phyloP scores from a whole-genome alignment of 1,139 yeast species.

The Sugiyamaella neomexicana region DNA sequence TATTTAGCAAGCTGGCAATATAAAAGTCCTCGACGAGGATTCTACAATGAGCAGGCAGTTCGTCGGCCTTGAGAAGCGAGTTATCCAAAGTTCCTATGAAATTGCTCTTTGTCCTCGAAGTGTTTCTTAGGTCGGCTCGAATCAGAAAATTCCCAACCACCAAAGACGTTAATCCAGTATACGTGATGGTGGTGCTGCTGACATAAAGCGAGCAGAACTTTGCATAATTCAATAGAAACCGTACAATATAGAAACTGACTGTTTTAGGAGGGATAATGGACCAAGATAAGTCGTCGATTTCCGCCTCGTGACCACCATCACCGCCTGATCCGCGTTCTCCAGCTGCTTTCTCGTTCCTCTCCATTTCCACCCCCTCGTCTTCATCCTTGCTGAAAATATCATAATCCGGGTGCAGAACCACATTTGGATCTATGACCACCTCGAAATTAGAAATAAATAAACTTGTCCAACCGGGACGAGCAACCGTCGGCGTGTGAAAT shows the following conservation, averaged over 20 bases:
- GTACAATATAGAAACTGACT: slow-evolving; percentile 27
- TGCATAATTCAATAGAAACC: slow-evolving; percentile 34
- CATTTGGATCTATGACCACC: slow-evolving; percentile 35
- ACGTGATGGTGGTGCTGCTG: slow-evolving; percentile 32
- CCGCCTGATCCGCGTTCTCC: background rate
- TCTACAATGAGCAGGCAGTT: slow-evolving; percentile 35
- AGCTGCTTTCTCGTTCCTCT: background rate
- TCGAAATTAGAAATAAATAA: slow-evolving; percentile 37
- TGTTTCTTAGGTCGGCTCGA: slow-evolving; percentile 35
- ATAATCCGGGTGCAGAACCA: slow-evolving; percentile 30
- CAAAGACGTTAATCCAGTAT: slow-evolving; percentile 32
- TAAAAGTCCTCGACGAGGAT: slow-evolving; percentile 36
- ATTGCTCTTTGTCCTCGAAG: slow-evolving; percentile 22
- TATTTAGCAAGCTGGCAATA: slow-evolving; percentile 32
- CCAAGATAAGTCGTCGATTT: slow-evolving; percentile 23
- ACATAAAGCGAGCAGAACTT: slow-evolving; percentile 35
- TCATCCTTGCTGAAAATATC: slow-evolving; percentile 14
- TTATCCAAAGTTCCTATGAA: slow-evolving; percentile 42
- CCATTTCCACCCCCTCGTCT: background rate
- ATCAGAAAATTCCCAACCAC: slow-evolving; percentile 35
- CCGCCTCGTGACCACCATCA: background rate
- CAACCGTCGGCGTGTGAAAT: slow-evolving; percentile 45
- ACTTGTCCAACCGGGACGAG: slow-evolving; percentile 43
- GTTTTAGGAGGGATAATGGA: slow-evolving; percentile 33
- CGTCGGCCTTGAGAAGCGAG: slow-evolving; percentile 34